Conservation (phyloP, 2,329 filamentous ascomycete species). For the Fusarium sp. region DNA sequence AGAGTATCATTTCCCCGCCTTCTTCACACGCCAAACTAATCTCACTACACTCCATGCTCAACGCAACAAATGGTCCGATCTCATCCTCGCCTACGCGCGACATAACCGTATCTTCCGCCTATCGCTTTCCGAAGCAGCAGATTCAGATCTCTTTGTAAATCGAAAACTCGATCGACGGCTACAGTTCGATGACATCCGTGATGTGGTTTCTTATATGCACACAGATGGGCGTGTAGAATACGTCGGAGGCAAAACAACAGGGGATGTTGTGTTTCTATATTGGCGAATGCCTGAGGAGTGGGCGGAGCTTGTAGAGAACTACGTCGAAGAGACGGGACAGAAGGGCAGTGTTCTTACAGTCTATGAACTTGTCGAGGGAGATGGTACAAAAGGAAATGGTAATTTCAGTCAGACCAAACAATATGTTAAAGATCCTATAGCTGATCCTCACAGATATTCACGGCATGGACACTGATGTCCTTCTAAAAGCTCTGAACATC, state of each 20-base stretch:
- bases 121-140: slow-evolving; percentile 67
- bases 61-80: slow-evolving; percentile 83
- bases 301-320: slow-evolving; percentile 80
- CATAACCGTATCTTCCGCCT: slow-evolving; percentile 82
- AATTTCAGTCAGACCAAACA: slow-evolving; percentile 35
- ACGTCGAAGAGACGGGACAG: slow-evolving; percentile 89
- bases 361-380: slow-evolving; percentile 91
- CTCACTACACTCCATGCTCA: slow-evolving; percentile 78
- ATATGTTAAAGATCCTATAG: not conserved
- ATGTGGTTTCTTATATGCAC: slow-evolving; percentile 69
- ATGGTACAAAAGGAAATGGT: slow-evolving; percentile 77
- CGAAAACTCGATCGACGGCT: slow-evolving; percentile 62
- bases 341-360: slow-evolving; percentile 89
- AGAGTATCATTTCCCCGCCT: slow-evolving; percentile 81
- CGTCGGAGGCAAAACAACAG: slow-evolving; percentile 52
- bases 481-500: slow-evolving; percentile 81
- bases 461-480: slow-evolving; percentile 84
- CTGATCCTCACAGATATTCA: slow-evolving; percentile 71
- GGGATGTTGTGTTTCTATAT: slow-evolving; percentile 75
- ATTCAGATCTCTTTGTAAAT: slow-evolving; percentile 67
- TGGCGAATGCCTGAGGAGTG: slow-evolving; percentile 93
- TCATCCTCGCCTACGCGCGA: slow-evolving; percentile 86
- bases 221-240: slow-evolving; percentile 74
- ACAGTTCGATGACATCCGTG: slow-evolving; percentile 60
- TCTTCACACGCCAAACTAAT: slow-evolving; percentile 86